Conservation (phyloP, 106 monocot genomes). For the Apostasia shenzhenica region DNA sequence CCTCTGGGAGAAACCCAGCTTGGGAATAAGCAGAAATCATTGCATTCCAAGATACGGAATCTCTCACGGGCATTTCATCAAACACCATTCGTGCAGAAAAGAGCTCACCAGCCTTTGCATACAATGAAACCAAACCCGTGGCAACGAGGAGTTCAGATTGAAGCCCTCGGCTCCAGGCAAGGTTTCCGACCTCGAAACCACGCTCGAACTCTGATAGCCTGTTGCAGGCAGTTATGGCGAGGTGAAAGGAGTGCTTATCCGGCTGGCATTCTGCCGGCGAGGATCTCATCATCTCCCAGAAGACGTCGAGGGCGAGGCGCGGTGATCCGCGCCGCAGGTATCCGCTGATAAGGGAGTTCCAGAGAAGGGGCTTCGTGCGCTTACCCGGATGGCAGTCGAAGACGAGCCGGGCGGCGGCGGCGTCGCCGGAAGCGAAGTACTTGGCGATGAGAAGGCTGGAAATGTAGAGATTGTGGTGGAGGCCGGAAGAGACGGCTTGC, state of each 20-base stretch:
- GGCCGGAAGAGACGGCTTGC: constrained; percentile 30
- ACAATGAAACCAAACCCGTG: constrained; percentile 42
- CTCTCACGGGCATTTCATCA: constrained; percentile 34
- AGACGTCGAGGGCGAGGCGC: constrained; percentile 24
- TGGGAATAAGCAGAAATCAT: constrained; percentile 44
- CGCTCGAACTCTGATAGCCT: constrained; percentile 29
- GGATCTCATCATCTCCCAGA: constrained; percentile 20
- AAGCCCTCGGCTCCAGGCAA: constrained; percentile 18
- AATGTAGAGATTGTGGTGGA: constrained; percentile 48
- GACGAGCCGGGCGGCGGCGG: constrained; percentile 17
- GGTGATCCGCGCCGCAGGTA: constrained; percentile 26
- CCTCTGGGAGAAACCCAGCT: constrained; percentile 27
- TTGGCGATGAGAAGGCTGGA: constrained; percentile 37
- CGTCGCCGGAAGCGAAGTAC: constrained; percentile 39
- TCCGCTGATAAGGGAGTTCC: constrained; percentile 61
- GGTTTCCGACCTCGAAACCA: constrained; percentile 20
- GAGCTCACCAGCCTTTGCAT: constrained; percentile 30
- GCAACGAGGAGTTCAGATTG: constrained; percentile 41
- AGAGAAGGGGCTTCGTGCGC: constrained; percentile 41
- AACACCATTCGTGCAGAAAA: constrained; percentile 41
- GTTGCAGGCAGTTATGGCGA: constrained; percentile 49
- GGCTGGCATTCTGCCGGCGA: constrained; percentile 15
- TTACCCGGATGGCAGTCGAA: constrained; percentile 15
- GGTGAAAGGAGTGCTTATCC: constrained; percentile 46
- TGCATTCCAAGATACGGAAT: constrained; percentile 58